Conservation (phyloP, 345 rosid genomes). For the Luvunga scandens region DNA sequence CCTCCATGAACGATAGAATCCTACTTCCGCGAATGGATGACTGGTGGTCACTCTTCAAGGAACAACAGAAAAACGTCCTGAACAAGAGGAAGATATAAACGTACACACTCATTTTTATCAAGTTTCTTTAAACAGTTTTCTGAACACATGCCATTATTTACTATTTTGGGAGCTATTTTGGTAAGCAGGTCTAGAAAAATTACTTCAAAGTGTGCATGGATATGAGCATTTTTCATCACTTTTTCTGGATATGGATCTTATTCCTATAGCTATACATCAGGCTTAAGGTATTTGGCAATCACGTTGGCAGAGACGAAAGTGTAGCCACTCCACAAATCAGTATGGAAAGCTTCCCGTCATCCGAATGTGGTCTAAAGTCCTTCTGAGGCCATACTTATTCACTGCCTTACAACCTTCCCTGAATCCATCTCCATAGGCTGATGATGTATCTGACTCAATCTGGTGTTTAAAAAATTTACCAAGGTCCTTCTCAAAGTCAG, state of each 20-base stretch:
- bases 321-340: conserved; percentile 17
- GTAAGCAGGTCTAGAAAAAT: conserved; percentile 5
- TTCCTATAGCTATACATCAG: background rate
- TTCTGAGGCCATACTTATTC: conserved; percentile 57
- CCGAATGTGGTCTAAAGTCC: conserved; percentile 83
- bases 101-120: background rate
- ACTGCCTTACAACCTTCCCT: conserved; percentile 76
- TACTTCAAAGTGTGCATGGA: conserved; percentile 3
- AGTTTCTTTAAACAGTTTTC: background rate
- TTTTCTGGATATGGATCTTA: conserved; percentile 5
- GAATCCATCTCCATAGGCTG: conserved; percentile 92
- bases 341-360: conserved; percentile 79
- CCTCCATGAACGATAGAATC: no score
- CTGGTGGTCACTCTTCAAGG: no score
- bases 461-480: conserved; percentile 90
- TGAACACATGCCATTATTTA: background rate
- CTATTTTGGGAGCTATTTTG: background rate
- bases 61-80: background rate
- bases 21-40: background rate
- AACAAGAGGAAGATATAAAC: background rate
- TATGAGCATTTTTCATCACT: conserved; percentile 11
- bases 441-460: conserved; percentile 73
- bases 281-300: background rate
- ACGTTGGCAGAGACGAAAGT: background rate
- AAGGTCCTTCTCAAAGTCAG: conserved; percentile 89